Conservation (phyloP, 176 grass and related monocot species). For the Melocanna baccifera region DNA sequence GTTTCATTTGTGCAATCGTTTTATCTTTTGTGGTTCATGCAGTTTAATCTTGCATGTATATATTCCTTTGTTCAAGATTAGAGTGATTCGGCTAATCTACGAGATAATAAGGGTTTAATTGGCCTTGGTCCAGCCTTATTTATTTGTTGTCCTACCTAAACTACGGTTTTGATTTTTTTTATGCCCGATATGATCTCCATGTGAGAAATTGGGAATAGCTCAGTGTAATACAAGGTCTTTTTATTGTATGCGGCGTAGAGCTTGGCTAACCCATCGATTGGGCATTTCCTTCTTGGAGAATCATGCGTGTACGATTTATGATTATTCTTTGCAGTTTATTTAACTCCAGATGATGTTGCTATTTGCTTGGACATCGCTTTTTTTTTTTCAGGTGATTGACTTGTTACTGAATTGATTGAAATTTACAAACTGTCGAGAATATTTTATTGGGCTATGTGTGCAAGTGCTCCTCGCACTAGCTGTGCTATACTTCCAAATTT, state of each 20-base stretch:
- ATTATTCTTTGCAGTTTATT: not conserved
- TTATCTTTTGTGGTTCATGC: not conserved
- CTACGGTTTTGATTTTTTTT: not conserved
- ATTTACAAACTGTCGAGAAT: not conserved
- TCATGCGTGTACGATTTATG: not conserved
- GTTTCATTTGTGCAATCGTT: not conserved
- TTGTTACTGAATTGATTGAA: not conserved
- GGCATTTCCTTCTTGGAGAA: not conserved
- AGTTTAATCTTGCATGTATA: not conserved
- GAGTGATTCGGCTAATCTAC: not conserved
- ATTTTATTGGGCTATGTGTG: not conserved
- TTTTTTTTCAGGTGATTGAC: not conserved
- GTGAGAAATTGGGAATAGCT: not conserved
- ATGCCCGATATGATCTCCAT: not conserved
- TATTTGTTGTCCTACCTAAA: not conserved
- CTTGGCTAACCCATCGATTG: not conserved
- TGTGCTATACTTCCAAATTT: not conserved
- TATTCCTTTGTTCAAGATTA: not conserved
- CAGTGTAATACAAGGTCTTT: constrained; percentile 13
- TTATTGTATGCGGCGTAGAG: constrained; percentile 48
- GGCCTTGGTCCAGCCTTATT: not conserved
- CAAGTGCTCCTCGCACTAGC: not conserved
- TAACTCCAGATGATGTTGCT: not conserved
- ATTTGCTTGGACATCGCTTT: not conserved
- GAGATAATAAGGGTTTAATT: not conserved